phyloP scores from a whole-genome alignment of 225 moss, liverwort and hornwort species.

The Thuidium tamariscinum region DNA sequence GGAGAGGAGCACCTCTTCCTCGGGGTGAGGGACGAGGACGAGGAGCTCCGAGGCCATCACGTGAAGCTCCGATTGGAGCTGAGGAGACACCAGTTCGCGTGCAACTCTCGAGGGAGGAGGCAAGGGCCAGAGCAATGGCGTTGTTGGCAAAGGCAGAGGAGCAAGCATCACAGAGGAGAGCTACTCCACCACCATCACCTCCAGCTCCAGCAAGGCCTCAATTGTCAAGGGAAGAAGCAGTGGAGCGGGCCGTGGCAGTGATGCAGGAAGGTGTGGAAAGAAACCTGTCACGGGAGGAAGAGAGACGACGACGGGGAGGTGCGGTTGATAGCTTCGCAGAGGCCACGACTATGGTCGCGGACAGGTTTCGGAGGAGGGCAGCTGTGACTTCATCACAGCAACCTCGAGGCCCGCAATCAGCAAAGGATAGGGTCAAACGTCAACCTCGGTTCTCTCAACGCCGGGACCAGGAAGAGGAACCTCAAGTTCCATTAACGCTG shows the following conservation, averaged over 20 bases:
- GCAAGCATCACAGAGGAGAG: conserved; percentile 3
- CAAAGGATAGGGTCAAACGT: conserved; percentile 39
- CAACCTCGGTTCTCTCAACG: conserved; percentile 28
- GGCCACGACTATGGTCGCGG: conserved; percentile 37
- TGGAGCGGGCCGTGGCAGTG: conserved; percentile 43
- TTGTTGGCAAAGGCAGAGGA: conserved; percentile 25
- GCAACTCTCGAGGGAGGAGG: conserved; percentile 44
- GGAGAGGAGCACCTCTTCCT: conserved; percentile 32
- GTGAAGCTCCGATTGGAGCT: conserved; percentile 1
- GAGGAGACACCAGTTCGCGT: not conserved
- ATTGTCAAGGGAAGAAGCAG: conserved; percentile 50
- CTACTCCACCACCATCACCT: conserved; percentile 1
- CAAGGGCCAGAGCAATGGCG: conserved; percentile 34
- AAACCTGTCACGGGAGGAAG: conserved; percentile 40
- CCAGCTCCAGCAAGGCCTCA: conserved; percentile 26
- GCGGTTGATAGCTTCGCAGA: conserved; percentile 29
- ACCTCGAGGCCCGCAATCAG: conserved; percentile 22
- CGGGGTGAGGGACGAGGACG: conserved; percentile 7
- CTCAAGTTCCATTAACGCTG: conserved; percentile 35
- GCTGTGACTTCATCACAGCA: conserved; percentile 19
- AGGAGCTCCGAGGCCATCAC: conserved; percentile 9
- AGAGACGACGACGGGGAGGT: conserved; percentile 35
- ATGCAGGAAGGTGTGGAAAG: conserved; percentile 52
- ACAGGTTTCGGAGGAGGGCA: conserved; percentile 33
- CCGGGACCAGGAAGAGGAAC: conserved; percentile 30